phyloP scores from a whole-genome alignment of 768 basidiomycete genomes.

The Pseudohyphozyma bogoriensis region DNA sequence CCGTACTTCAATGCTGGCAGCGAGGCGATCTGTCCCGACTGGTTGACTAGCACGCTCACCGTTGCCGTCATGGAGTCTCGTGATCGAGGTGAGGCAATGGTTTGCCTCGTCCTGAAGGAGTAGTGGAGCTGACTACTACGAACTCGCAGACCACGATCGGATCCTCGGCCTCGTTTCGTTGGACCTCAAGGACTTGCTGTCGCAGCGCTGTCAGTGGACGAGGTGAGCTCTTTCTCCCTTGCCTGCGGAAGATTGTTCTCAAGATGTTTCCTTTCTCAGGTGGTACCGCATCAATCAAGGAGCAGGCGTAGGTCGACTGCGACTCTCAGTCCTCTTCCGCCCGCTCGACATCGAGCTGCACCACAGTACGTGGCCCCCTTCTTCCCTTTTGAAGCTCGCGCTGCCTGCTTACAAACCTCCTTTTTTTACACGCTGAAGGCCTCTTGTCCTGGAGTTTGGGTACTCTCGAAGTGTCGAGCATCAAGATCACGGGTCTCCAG shows the following conservation, averaged over 20 bases:
- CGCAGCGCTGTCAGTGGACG: slow-evolving; percentile 11
- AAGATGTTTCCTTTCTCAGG: neutral
- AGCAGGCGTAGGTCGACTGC: slow-evolving; percentile 14
- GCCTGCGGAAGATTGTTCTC: neutral
- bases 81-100: slow-evolving; percentile 10
- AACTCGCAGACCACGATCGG: slow-evolving; percentile 12
- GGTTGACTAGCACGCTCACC: slow-evolving; percentile 1
- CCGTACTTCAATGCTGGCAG: slow-evolving; percentile 17
- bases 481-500: too few species aligned
- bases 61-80: slow-evolving; percentile 24
- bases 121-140: neutral
- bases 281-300: slow-evolving; percentile 8
- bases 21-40: slow-evolving; percentile 19
- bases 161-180: slow-evolving; percentile 14
- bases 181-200: slow-evolving; percentile 2
- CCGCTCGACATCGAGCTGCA: slow-evolving; percentile 11
- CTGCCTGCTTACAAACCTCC: too few species aligned
- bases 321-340: slow-evolving; percentile 18
- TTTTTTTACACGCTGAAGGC: too few species aligned
- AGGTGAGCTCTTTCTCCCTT: neutral
- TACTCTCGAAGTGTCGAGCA: too few species aligned
- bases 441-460: too few species aligned
- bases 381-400: neutral
- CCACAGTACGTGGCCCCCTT: neutral
- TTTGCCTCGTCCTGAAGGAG: too few species aligned